A percentile compares a stretch with the other conserved stretches of the same genome.
These are phyloP conservation scores for Marasmius tenuissimus DNA, from an alignment of 1,284 basidiomycete genomes.

Conservation along the genomic window DNA sequence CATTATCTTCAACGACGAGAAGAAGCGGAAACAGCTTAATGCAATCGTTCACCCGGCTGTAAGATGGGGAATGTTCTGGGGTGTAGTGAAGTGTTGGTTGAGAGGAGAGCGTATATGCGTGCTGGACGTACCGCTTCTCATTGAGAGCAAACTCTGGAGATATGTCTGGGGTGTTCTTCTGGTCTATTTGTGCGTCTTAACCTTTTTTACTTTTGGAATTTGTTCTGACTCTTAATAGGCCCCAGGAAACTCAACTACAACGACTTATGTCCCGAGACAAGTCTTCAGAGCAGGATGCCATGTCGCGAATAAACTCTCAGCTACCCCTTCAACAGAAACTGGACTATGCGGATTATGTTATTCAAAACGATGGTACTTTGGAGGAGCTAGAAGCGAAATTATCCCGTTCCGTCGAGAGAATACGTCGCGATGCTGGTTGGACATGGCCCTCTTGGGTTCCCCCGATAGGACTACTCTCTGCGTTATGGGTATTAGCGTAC, in stretches of 20 bases:
- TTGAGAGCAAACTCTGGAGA: constrained; percentile 88
- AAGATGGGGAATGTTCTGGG: constrained; percentile 70
- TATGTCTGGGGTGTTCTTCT: constrained; percentile 85
- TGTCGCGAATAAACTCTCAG: constrained; percentile 78
- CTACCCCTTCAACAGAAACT: constrained; percentile 81
- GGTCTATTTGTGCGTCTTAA: constrained; percentile 76
- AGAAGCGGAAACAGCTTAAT: constrained; percentile 77
- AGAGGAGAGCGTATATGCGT: constrained; percentile 78
- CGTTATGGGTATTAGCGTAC: constrained; percentile 15
- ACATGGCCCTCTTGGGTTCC: constrained; percentile 84
- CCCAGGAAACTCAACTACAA: constrained; percentile 74
- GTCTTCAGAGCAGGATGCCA: constrained; percentile 63
- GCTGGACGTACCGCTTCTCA: constrained; percentile 91
- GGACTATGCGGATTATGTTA: constrained; percentile 79
- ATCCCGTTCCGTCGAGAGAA: constrained; percentile 55
- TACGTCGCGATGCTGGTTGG: constrained; percentile 60
- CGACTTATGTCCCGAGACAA: constrained; percentile 74
- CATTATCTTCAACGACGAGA: constrained; percentile 82
- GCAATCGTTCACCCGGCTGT: constrained; percentile 91
- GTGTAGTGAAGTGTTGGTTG: constrained; percentile 75
- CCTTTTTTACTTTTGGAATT: neutral
- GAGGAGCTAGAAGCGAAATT: constrained; percentile 74
- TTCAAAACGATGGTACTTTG: constrained; percentile 86
- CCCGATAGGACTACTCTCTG: constrained; percentile 60
- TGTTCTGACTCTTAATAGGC: constrained; percentile 39